Evolutionary conservation across 805 yeast species (phyloP), one percentile per base, ranked within the genome.

Genomic region (Myxozyma geophila): DNA sequence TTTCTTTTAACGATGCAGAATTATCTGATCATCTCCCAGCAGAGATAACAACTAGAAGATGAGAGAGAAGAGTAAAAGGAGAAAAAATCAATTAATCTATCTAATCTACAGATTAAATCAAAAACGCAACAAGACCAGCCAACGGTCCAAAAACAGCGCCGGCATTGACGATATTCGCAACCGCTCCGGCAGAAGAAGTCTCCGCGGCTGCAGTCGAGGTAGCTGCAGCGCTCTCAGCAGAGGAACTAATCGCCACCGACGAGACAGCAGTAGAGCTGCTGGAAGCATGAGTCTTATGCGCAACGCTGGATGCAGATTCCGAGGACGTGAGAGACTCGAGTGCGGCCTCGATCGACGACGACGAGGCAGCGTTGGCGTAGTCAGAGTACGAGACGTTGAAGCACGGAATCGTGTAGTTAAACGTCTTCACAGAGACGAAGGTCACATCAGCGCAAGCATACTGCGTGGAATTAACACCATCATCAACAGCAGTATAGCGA

Each of bases 381-480:
- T 43, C 40, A 17, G 62, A 33, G 49, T 54, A 59, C 36, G 68
- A 58, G 53, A 66, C 69, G 49, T 66, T 66, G 58, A 66, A 66
- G 63, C 69, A 66, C 28, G 64, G 64, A 35, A 64, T 66, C 8
- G 63, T 47, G 44, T 50, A 41, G 55, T 64, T 66, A 54, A 58
- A 61, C 19, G 21, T 41, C 13, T 40, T 19, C 19, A 46, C 47
- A 10, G 63, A n/a, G 17, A 80, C 83, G 64, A 79, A 80, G n/a
- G 54, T 67, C 63, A 80, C 67, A 66, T 80, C 83, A 36, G 83
- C 75, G 73, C 83, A 80, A 49, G 80, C 81, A 68, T 78, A 80
- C 70, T 75, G 82, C 19, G 83, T 79, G 53, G 76, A 74, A 66
- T 80, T 80, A 28, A 66, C 52, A 15, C 70, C 63, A 33, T 74